These are phyloP conservation scores for Fusarium keratoplasticum DNA, from an alignment of 2,329 filamentous ascomycete species.

Conservation along the genomic window DNA sequence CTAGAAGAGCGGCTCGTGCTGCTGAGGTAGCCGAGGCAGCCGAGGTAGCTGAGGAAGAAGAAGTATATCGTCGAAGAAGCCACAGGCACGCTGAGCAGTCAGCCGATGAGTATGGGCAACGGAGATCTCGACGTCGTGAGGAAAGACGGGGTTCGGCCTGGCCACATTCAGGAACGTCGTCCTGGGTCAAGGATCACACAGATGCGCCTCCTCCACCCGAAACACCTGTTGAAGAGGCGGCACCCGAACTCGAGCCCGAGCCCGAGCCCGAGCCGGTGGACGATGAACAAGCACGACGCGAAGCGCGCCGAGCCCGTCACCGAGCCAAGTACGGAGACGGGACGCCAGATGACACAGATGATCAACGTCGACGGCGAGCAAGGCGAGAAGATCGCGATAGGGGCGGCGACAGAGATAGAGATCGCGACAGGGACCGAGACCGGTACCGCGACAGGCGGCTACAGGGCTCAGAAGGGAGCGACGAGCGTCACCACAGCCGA, in stretches of 20 bases:
- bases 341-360: conserved; percentile 57
- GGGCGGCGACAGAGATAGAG: conserved; percentile 29
- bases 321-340: conserved; percentile 57
- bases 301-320: conserved; percentile 60
- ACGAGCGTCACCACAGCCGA: conserved; percentile 56
- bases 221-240: conserved; percentile 45
- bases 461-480: conserved; percentile 56
- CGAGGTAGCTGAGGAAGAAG: conserved; percentile 47
- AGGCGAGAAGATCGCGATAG: conserved; percentile 53
- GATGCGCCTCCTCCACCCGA: conserved; percentile 70
- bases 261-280: conserved; percentile 50
- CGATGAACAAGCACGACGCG: conserved; percentile 63
- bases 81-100: conserved; percentile 52
- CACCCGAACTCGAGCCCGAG: conserved; percentile 43
- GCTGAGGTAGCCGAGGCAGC: conserved; percentile 45
- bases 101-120: conserved; percentile 59
- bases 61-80: conserved; percentile 46
- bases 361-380: conserved; percentile 56
- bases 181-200: conserved; percentile 74
- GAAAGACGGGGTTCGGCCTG: conserved; percentile 56
- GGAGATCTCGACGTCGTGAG: conserved; percentile 53
- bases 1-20: conserved; percentile 58
- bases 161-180: conserved; percentile 73
- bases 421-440: conserved; percentile 9
- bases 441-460: conserved; percentile 44